Evolutionary conservation across 208 protist species (phyloP), one percentile per base, ranked within the genome.

Genomic region (Leishmania major): DNA sequence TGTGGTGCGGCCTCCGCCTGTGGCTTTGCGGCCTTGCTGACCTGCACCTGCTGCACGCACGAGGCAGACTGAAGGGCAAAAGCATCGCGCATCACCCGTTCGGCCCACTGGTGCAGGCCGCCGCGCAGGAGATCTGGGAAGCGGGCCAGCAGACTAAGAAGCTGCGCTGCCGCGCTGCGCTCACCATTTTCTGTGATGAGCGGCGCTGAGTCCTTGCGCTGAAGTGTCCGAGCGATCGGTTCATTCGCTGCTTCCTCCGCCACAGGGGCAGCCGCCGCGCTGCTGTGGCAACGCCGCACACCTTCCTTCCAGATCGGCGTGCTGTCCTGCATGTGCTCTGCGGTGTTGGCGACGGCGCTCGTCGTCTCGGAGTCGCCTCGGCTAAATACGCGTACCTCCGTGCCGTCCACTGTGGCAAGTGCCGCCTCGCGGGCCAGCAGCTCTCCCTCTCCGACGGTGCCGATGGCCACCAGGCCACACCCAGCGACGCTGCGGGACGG

Each of bases 381-480:
- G 55, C 22, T 35, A 74, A n/a, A 74, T 28, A 15, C 15, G 5
- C 35, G 15, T 31, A 77, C 72, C 47, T 62, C 51, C 35, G 72
- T 31, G 6, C 28, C 72, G 1, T 51, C 11, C 72, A 77, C 4
- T 1, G 55, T 69, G 43, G 75, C 37, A 28, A 80, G 43, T 22
- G 67, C 75, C 17, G n/a, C 35, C 74, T 94, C 91, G 4, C 77
- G 81, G 1, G 87, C 28, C 37, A 94, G 81, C 8, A 88, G 81
- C 69, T 78, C 80, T 22, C 89, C 91, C 70, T 90, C 91, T 37
- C 62, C n/a, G 49, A 94, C 83, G 0, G 78, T 19, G 10, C 45
- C 76, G 19, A 78, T 86, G 11, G 91, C 83, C 31, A 92, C 76
- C 31, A 94, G 66, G 1, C 91, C 91, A 4, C 78, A 71, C 19